Evolutionary conservation across 2,329 filamentous ascomycete species (phyloP).

Genomic region (Cladosporium sp.): DNA sequence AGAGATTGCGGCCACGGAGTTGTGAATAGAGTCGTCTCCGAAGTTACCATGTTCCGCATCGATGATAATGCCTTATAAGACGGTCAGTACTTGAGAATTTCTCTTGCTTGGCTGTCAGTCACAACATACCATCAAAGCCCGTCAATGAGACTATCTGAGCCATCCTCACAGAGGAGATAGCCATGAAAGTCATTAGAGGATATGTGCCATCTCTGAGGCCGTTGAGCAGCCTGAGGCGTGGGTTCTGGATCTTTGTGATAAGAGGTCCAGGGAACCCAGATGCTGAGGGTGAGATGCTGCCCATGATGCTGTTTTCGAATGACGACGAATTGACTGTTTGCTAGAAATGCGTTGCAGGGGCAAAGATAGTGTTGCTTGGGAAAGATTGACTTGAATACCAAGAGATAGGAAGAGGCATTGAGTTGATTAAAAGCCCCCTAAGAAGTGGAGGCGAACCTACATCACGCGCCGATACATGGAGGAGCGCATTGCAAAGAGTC

Average conservation of each 20-base stretch:
- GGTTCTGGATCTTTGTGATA: slow-evolving; percentile 31
- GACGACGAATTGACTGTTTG: too few relatives aligned
- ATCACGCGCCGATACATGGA: too few relatives aligned
- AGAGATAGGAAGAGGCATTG: too few relatives aligned
- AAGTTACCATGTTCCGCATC: slow-evolving; percentile 54
- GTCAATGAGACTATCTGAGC: slow-evolving; percentile 55
- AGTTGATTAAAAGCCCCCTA: too few relatives aligned
- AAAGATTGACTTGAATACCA: too few relatives aligned
- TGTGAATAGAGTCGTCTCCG: slow-evolving; percentile 50
- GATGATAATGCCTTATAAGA: slow-evolving; percentile 50
- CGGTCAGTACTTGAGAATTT: background rate
- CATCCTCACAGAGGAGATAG: slow-evolving; percentile 42
- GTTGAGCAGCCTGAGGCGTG: slow-evolving; percentile 42
- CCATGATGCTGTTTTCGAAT: too few relatives aligned
- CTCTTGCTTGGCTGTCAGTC: too few relatives aligned
- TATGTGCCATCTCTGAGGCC: slow-evolving; percentile 36
- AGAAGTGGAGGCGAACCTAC: too few relatives aligned
- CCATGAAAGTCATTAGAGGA: slow-evolving; percentile 39
- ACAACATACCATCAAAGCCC: slow-evolving; percentile 51
- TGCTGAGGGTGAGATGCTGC: background rate
- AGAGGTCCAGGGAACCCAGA: slow-evolving; percentile 4
- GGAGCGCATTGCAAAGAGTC: too few relatives aligned
- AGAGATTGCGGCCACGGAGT: slow-evolving; percentile 45
- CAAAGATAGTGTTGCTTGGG: too few relatives aligned
- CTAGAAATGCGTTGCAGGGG: too few relatives aligned